phyloP scores from a whole-genome alignment of 306 rosid species.

The Vigna mungo region DNA sequence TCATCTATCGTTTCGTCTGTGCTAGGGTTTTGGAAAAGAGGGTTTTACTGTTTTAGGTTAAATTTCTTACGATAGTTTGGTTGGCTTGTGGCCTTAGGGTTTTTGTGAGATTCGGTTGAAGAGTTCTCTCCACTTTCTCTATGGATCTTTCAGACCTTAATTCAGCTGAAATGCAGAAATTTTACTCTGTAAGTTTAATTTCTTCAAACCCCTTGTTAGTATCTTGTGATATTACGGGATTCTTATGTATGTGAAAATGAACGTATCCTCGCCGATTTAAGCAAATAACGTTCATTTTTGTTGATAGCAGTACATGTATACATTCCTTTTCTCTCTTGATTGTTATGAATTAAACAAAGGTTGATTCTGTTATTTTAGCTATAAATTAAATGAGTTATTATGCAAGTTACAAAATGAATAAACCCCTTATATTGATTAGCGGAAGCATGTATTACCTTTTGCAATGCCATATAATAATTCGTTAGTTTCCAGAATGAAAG shows the following conservation, averaged over 20 bases:
- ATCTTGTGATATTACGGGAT: neutral
- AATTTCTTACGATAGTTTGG: neutral
- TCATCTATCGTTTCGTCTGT: neutral
- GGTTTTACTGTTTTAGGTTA: slow-evolving; percentile 10
- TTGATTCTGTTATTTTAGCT: slow-evolving; percentile 22
- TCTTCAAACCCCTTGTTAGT: neutral
- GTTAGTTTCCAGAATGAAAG: neutral
- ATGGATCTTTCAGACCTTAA: slow-evolving; percentile 80
- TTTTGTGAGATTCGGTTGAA: slow-evolving; percentile 28
- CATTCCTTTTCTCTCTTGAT: slow-evolving; percentile 19
- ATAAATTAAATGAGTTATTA: neutral
- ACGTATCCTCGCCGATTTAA: neutral
- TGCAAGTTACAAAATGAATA: neutral
- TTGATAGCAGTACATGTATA: neutral
- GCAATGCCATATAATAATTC: neutral
- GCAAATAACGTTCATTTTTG: neutral
- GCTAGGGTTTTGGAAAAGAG: neutral
- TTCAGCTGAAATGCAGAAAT: slow-evolving; percentile 67
- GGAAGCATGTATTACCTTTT: neutral
- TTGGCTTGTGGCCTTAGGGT: slow-evolving; percentile 39
- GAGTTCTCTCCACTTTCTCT: slow-evolving; percentile 20
- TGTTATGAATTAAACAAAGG: neutral
- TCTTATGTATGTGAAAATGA: neutral
- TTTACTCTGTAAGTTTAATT: slow-evolving; percentile 68
- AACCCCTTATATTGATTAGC: too few species aligned